Evolutionary conservation across 306 rosid species (phyloP).

Genomic region (Corylus heterophylla): DNA sequence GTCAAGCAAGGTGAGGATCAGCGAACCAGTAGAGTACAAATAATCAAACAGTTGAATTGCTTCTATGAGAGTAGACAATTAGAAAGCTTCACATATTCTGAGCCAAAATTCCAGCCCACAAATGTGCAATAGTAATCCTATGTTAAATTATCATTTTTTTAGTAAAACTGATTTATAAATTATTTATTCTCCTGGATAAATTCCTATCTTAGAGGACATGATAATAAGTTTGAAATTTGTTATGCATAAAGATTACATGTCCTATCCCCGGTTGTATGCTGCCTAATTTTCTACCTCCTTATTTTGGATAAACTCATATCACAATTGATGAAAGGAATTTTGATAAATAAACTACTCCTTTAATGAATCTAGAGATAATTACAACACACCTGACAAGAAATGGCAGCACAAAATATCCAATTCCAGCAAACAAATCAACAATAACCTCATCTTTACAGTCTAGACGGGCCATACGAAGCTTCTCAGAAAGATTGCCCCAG

Average conservation of each 20-base stretch:
- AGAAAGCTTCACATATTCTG: neutral
- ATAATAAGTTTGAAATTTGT: neutral
- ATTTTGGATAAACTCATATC: neutral
- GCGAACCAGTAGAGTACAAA: neutral
- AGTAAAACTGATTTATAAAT: neutral
- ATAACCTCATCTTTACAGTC: conserved; percentile 70
- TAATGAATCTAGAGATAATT: neutral
- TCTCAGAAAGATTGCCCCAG: conserved; percentile 97
- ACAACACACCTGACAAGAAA: conserved; percentile 79
- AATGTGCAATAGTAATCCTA: neutral
- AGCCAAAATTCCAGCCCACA: neutral
- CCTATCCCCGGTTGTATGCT: neutral
- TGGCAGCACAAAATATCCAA: conserved; percentile 94
- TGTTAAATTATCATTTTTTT: neutral
- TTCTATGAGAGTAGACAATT: neutral
- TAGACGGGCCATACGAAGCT: conserved; percentile 71
- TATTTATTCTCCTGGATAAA: neutral
- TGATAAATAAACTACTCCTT: neutral
- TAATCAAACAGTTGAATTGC: neutral
- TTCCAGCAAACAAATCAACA: conserved; percentile 90
- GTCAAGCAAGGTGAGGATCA: conserved; percentile 32
- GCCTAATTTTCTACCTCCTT: neutral
- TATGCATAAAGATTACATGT: neutral
- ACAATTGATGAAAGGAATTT: neutral
- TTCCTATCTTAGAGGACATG: neutral